Evolutionary conservation across 768 basidiomycete genomes (phyloP), one percentile per base, ranked within the genome.

Genomic region (Mycena kentingensis): DNA sequence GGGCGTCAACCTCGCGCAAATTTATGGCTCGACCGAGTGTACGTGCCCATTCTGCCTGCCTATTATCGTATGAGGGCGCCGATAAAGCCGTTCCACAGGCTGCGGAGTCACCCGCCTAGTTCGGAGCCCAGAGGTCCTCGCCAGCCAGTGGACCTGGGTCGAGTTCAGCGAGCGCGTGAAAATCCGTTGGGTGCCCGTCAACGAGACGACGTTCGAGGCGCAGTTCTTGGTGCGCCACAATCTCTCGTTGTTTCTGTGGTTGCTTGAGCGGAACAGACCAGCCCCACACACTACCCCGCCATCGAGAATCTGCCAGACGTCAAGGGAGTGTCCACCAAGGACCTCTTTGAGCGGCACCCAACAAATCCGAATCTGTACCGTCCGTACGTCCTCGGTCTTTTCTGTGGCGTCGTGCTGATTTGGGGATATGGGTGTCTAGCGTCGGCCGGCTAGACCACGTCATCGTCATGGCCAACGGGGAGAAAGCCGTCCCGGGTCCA

Each of bases 11-110:
- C 37, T 76, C 2, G 27, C 45, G 8, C 44, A 62, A 2, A 45
- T 69, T 1, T 77, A 76, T 46, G 75, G 76, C n/a, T 58, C 51
- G 18, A 78, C 73, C 0, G 75, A 77, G 47, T 61, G 41, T 42
- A 24, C 10, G 37, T 32, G 16, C n/a, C n/a, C n/a, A n/a, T n/a
- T 19, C 10, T 12, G 19, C 41, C 22, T 42, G n/a, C 5, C 26
- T 22, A 7, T 11, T 26, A 24, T 26, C 22, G 13, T 42, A 12
- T 42, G 41, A 21, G 10, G 12, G 11, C 7, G 5, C n/a, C 7
- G 7, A 19, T 7, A 19, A 42, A 24, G 22, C 41, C 26, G 22
- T 42, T 42, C 25, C 41, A 19, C 21, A 12, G 18, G n/a, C n/a
- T n/a, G 65, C 18, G 63, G 70, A 8, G 38, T 58, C 0, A 42